Evolutionary conservation across 2,329 filamentous ascomycete genomes (phyloP), one percentile per base, ranked within the genome.

Genomic region (Microthyrium microscopicum): DNA sequence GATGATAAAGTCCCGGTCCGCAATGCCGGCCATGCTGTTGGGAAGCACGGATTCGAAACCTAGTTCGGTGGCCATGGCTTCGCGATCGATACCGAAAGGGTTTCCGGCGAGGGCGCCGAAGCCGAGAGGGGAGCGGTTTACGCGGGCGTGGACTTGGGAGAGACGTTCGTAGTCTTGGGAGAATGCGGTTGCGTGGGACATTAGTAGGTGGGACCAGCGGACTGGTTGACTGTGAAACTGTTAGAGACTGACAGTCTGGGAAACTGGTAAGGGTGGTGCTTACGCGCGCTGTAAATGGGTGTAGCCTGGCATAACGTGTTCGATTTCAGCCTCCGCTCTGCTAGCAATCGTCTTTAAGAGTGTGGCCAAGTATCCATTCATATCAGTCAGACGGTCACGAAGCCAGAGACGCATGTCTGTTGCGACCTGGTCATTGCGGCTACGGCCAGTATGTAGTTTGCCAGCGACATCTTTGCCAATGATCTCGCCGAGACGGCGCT

Each of bases 371-470:
- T 74, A 71, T 22, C 45, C 53, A 45, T 91, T 81, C 33, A 92
- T 70, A 41, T 64, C 62, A 36, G 66, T 66, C 37, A 93, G 61
- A 58, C 78, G 68, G 42, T 85, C 75, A 27, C 82, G 68, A 41
- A 92, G 58, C 83, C 83, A 94, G 53, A 93, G 62, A 40, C 83
- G 75, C 79, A 93, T 87, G 48, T 92, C 83, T 16, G 77, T 85
- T 30, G 76, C 83, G 36, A 92, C 73, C 58, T 93, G 84, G 57
- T 94, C 84, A 49, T 93, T 93, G 45, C 84, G 70, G 53, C 77
- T 85, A 33, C 85, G 76, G 27, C 62, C 62, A n/a, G 84, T 93
- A 57, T 93, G 85, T 37, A 93, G 69, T 61, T 93, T 93, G 17
- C 85, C 83, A 1, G 77, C 82, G 37, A 79, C 73, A 18, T 84